phyloP scores from a whole-genome alignment of 2,329 filamentous ascomycete genomes.

The Sodiomyces alkalinus region DNA sequence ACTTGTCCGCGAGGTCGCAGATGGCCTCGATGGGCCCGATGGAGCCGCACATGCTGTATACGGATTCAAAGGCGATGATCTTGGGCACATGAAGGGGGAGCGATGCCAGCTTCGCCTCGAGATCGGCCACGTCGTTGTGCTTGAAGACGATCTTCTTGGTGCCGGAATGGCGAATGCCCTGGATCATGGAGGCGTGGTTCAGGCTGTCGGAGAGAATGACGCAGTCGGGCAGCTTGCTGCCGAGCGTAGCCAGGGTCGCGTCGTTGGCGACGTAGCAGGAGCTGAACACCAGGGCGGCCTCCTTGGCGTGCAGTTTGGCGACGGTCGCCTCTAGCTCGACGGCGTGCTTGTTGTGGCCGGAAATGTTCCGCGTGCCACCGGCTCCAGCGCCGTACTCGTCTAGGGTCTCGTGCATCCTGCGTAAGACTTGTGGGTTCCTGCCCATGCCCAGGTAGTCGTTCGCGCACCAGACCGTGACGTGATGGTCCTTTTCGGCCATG shows the following conservation, averaged over 20 bases:
- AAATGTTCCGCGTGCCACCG: conserved; percentile 93
- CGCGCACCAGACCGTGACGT: conserved; percentile 96
- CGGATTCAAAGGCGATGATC: conserved; percentile 97
- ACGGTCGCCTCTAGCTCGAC: conserved; percentile 68
- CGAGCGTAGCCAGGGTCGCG: conserved; percentile 89
- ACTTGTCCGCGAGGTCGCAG: conserved; percentile 92
- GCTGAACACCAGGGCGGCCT: conserved; percentile 84
- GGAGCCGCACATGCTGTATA: conserved; percentile 98
- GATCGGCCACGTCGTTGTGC: conserved; percentile 88
- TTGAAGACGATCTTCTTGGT: conserved; percentile 98
- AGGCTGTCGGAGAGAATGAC: conserved; percentile 95
- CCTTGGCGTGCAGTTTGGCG: conserved; percentile 81
- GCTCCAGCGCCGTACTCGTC: conserved; percentile 92
- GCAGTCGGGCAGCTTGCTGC: conserved; percentile 89
- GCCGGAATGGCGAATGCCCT: conserved; percentile 93
- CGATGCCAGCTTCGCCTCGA: conserved; percentile 83
- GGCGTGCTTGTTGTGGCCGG: conserved; percentile 91
- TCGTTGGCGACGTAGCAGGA: conserved; percentile 99
- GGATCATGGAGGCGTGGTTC: conserved; percentile 99
- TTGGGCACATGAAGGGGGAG: conserved; percentile 77
- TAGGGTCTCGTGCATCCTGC: conserved; percentile 86
- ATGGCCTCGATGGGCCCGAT: conserved; percentile 93
- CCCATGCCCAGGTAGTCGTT: conserved; percentile 99
- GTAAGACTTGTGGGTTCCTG: conserved; percentile 70
- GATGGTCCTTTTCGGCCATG: conserved; percentile 67